Evolutionary conservation across 352 stramenopile genomes (phyloP), one percentile per base, ranked within the genome.

Genomic region (Pythium catenulatum): DNA sequence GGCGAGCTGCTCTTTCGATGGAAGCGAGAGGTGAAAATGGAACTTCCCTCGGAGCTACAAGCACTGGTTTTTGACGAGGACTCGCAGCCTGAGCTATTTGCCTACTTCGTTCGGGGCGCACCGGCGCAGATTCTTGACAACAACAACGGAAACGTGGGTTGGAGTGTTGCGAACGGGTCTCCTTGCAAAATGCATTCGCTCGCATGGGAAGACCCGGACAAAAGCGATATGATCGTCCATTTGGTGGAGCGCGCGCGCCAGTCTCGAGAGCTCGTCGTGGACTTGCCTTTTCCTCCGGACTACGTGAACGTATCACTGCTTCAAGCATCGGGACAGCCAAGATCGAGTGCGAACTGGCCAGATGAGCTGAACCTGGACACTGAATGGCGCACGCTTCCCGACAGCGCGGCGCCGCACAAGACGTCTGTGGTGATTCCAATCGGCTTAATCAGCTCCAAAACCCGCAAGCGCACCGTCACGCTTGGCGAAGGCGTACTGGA

Each of bases 41-140:
- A 75, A 6, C 6, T 63, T 19, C 30, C 48, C 25, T 4, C 21
- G 2, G 68, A 77, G 25, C 23, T 77, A 32, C 45, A 61, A 19
- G 11, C 6, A 27, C 27, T 65, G 43, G 11, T 82, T 3, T 76
- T 76, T 34, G 46, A 77, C 50, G 79, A 79, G 77, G 43, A 69
- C 19, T 37, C 59, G 8, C 69, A 81, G 0, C 79, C 79, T 0
- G 36, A 75, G 36, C 48, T 86, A 3, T 86, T 76, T 50, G 79
- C 56, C 0, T 86, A 86, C n/a, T 86, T 81, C 37, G 52, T 77
- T 27, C 25, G 36, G 19, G 69, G 50, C 4, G 68, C 39, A 3
- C 45, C 32, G 36, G 68, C 58, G 9, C 69, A 86, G 58, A 72
- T 86, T 30, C 59, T 86, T 2, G 79, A 85, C 54, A 85, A 85